Evolutionary conservation across 352 stramenopile genomes (phyloP).

Genomic region (Peronospora belbahrii): DNA sequence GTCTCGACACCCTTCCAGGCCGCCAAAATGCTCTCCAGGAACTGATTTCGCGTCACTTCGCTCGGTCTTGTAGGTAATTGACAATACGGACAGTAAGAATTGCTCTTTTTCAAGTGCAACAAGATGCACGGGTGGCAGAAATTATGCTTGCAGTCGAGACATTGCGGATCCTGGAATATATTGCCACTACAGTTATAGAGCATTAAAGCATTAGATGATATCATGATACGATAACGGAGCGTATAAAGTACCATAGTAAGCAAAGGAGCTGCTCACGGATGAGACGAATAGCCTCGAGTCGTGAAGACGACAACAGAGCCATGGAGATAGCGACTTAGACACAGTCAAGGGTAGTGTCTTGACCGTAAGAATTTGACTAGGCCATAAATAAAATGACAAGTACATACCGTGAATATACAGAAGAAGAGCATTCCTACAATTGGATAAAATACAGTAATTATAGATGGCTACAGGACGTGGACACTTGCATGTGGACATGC

Average conservation of each 20-base stretch:
- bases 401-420: too few species aligned
- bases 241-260: conserved; percentile 45
- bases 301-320: conserved; percentile 49
- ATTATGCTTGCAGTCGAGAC: conserved; percentile 85
- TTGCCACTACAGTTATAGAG: conserved; percentile 28
- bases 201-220: not conserved
- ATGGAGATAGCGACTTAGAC: conserved; percentile 13
- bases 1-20: conserved; percentile 71
- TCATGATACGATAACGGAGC: too few species aligned
- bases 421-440: too few species aligned
- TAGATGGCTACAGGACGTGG: too few species aligned
- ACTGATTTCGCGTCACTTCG: conserved; percentile 81
- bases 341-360: too few species aligned
- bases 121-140: conserved; percentile 77
- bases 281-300: conserved; percentile 52
- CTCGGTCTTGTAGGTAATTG: conserved; percentile 63
- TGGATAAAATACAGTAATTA: too few species aligned
- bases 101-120: conserved; percentile 44
- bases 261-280: conserved; percentile 79
- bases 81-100: conserved; percentile 61
- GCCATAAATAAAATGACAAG: too few species aligned
- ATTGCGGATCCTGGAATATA: conserved; percentile 80
- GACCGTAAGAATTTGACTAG: too few species aligned
- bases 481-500: too few species aligned
- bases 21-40: conserved; percentile 72